Conservation (phyloP, 1,139 yeast genomes). For the Pichia sp. region DNA sequence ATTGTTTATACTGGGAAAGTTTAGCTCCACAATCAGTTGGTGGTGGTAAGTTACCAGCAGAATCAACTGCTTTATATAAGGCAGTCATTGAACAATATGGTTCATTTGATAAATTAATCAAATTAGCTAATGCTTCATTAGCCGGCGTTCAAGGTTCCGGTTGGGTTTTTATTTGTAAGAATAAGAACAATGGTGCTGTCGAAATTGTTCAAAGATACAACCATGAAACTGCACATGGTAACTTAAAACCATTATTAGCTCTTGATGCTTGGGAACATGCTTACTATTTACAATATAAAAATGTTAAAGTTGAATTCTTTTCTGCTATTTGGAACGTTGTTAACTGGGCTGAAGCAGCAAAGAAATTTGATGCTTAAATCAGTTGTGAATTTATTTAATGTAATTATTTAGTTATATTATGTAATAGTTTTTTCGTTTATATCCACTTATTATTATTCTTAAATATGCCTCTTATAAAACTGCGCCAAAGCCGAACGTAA, state of each 20-base stretch:
- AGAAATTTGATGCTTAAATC: conserved; percentile 39
- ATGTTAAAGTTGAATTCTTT: conserved; percentile 91
- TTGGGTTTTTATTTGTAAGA: conserved; percentile 94
- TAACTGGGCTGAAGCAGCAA: conserved; percentile 93
- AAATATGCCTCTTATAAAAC: conserved; percentile 35
- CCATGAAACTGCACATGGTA: conserved; percentile 83
- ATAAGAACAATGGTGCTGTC: conserved; percentile 71
- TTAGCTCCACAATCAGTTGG: conserved; percentile 75
- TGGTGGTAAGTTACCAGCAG: conserved; percentile 78
- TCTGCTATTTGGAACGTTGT: conserved; percentile 95
- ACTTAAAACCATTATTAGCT: conserved; percentile 75
- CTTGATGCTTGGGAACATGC: conserved; percentile 99
- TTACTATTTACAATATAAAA: conserved; percentile 91
- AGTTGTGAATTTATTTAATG: not conserved
- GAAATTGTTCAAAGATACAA: conserved; percentile 83
- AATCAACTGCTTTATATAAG: conserved; percentile 50
- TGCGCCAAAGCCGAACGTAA: conserved; percentile 92
- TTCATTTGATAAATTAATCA: conserved; percentile 64
- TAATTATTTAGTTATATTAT: not conserved
- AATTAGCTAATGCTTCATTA: conserved; percentile 64
- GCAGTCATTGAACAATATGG: conserved; percentile 69
- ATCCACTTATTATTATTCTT: not conserved
- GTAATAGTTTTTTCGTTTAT: not conserved
- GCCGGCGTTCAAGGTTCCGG: conserved; percentile 97
- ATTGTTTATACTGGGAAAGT: conserved; percentile 84